These are phyloP conservation scores for Solanum sejunctum DNA, from an alignment of 257 asterid genomes.

Conservation along the genomic window DNA sequence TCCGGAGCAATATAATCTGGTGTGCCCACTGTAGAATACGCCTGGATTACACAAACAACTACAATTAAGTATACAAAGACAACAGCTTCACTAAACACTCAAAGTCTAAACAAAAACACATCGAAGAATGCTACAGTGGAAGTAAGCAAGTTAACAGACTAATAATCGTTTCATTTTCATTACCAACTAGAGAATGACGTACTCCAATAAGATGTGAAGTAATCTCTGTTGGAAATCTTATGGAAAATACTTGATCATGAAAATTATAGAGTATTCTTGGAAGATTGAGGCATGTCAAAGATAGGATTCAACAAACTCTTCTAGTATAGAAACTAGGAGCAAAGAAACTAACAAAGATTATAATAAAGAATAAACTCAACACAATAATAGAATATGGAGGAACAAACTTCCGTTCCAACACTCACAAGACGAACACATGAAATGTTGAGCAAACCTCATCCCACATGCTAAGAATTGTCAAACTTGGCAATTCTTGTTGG, in stretches of 20 bases:
- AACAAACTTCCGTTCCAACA: neutral
- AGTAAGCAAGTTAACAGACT: neutral
- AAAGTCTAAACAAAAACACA: neutral
- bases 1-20: slow-evolving; percentile 23
- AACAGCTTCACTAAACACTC: neutral
- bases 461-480: too few relatives aligned
- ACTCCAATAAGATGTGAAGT: neutral
- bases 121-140: neutral
- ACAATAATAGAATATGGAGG: neutral
- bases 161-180: neutral
- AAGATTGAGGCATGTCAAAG: neutral
- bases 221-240: neutral
- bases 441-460: too few relatives aligned
- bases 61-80: neutral
- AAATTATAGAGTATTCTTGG: neutral
- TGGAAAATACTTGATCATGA: neutral
- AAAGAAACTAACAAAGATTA: neutral
- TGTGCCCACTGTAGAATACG: slow-evolving; percentile 20
- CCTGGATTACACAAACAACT: slow-evolving; percentile 1
- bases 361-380: neutral
- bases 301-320: neutral
- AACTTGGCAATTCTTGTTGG: too few relatives aligned
- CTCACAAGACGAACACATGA: neutral
- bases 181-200: neutral
- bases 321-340: neutral